Conservation (phyloP, 2,329 filamentous ascomycete species). For the Penicillium vulpinum region DNA sequence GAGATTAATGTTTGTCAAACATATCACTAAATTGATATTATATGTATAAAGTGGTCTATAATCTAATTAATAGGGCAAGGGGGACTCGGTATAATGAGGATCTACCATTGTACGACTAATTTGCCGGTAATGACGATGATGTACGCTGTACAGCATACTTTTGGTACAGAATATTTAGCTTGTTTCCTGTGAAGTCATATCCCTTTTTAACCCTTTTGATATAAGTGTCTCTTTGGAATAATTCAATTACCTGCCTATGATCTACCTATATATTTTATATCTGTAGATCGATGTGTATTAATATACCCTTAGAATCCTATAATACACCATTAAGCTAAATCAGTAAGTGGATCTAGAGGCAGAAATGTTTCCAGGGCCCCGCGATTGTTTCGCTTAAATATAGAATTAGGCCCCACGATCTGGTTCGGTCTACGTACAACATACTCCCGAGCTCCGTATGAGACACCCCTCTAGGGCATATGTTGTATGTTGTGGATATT, state of each 20-base stretch:
- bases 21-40: background rate
- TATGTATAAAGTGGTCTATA: background rate
- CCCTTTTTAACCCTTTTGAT: background rate
- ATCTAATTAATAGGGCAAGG: background rate
- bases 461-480: too few species aligned
- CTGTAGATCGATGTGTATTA: background rate
- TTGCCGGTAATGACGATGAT: constrained; percentile 7
- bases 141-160: too few species aligned
- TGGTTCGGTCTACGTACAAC: background rate
- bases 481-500: background rate
- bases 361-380: constrained; percentile 9
- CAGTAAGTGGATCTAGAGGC: constrained; percentile 2
- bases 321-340: constrained; percentile 1
- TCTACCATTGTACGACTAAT: constrained; percentile 6
- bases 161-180: background rate
- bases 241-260: background rate
- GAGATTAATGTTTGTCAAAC: background rate
- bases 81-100: constrained; percentile 10
- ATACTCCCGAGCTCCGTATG: too few species aligned
- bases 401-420: constrained; percentile 9
- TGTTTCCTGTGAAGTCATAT: constrained; percentile 1
- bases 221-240: background rate
- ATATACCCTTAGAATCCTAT: background rate
- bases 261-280: background rate
- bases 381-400: constrained; percentile 11